phyloP scores from a whole-genome alignment of 2,329 filamentous ascomycete genomes.

The Calonectria multiphialidica region DNA sequence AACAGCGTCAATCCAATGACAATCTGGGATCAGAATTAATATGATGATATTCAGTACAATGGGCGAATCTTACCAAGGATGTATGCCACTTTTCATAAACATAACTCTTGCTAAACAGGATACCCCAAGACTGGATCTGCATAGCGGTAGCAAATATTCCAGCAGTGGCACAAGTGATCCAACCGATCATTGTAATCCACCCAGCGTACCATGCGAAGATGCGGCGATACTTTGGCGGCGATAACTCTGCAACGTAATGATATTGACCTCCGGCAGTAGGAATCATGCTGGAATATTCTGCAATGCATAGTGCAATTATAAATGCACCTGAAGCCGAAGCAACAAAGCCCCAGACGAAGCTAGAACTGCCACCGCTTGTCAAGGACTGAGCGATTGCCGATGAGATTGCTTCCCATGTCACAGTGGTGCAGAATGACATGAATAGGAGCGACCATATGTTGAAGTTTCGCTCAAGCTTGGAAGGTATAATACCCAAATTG shows the following conservation, averaged over 20 bases:
- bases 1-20: constrained; percentile 13
- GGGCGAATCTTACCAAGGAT: neutral
- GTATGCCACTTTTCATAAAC: constrained; percentile 20
- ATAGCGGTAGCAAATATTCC: constrained; percentile 20
- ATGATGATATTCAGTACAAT: neutral
- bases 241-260: constrained; percentile 18
- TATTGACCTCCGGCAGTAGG: constrained; percentile 22
- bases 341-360: constrained; percentile 22
- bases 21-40: neutral
- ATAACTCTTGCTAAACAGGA: constrained; percentile 9
- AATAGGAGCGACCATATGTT: constrained; percentile 21
- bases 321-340: neutral
- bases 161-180: constrained; percentile 12
- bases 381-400: constrained; percentile 3
- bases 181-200: constrained; percentile 22
- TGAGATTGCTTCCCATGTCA: constrained; percentile 20
- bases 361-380: constrained; percentile 10
- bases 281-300: constrained; percentile 21
- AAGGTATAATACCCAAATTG: constrained; percentile 1
- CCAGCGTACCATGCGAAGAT: constrained; percentile 20
- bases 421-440: constrained; percentile 24
- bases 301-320: constrained; percentile 5
- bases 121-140: constrained; percentile 22
- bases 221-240: constrained; percentile 7
- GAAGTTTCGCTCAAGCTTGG: constrained; percentile 20